Evolutionary conservation across 2,329 filamentous ascomycete genomes (phyloP).

Genomic region (Scolecobasidium constrictum): DNA sequence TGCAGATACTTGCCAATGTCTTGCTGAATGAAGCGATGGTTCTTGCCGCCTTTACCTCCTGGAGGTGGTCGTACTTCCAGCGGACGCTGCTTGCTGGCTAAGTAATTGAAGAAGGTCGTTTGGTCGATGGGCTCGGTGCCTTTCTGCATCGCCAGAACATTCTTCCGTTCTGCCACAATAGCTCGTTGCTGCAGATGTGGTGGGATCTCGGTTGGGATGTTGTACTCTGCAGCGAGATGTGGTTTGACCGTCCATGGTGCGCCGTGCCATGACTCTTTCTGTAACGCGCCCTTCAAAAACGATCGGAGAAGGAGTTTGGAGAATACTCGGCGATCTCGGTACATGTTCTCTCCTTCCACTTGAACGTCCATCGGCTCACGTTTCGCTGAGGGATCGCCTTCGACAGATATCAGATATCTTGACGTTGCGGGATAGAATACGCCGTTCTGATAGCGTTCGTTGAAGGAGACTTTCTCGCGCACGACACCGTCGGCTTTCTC

Average conservation of each 20-base stretch:
- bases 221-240: constrained; percentile 70
- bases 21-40: constrained; percentile 9
- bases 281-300: constrained; percentile 92
- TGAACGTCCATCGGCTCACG: constrained; percentile 1
- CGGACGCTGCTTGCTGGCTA: constrained; percentile 27
- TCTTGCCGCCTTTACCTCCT: constrained; percentile 16
- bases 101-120: constrained; percentile 35
- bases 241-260: constrained; percentile 93
- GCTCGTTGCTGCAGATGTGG: constrained; percentile 71
- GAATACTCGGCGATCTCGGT: constrained; percentile 80
- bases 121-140: constrained; percentile 32
- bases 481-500: constrained; percentile 65
- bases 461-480: constrained; percentile 74
- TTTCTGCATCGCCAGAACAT: constrained; percentile 37
- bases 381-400: constrained; percentile 3
- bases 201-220: constrained; percentile 80
- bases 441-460: constrained; percentile 53
- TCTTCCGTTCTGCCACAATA: constrained; percentile 63
- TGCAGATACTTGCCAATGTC: constrained; percentile 6
- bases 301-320: constrained; percentile 89
- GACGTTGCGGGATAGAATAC: constrained; percentile 58
- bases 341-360: constrained; percentile 54
- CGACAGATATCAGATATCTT: constrained; percentile 63
- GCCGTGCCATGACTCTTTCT: constrained; percentile 85
- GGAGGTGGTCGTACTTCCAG: constrained; percentile 60